Conservation (phyloP, 805 yeast species). For the Candida germanica region DNA sequence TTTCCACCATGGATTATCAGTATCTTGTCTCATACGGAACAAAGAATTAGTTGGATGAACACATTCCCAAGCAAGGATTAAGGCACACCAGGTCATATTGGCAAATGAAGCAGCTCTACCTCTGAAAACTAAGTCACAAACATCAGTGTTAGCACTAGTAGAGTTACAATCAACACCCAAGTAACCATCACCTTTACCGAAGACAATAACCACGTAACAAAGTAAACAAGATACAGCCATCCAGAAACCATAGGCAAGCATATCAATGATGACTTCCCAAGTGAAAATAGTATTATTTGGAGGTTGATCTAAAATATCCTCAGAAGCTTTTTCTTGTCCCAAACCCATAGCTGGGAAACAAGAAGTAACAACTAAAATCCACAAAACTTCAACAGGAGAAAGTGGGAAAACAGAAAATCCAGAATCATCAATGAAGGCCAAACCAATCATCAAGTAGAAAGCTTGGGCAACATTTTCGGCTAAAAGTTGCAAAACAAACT, state of each 20-base stretch:
- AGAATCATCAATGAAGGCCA: slow-evolving; percentile 30
- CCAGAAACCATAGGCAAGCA: slow-evolving; percentile 39
- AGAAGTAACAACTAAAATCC: slow-evolving; percentile 77
- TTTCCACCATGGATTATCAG: slow-evolving; percentile 35
- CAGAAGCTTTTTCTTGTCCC: slow-evolving; percentile 47
- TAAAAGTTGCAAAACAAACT: slow-evolving; percentile 69
- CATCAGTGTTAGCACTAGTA: slow-evolving; percentile 16
- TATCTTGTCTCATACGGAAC: slow-evolving; percentile 35
- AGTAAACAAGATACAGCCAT: slow-evolving; percentile 41
- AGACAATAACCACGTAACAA: slow-evolving; percentile 37
- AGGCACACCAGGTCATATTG: slow-evolving; percentile 41
- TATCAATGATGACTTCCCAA: slow-evolving; percentile 39
- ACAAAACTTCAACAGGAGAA: slow-evolving; percentile 69
- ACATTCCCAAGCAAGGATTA: slow-evolving; percentile 40
- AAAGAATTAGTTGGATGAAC: slow-evolving; percentile 34
- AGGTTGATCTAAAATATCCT: slow-evolving; percentile 35
- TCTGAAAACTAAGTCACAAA: slow-evolving; percentile 32
- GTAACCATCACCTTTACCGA: slow-evolving; percentile 37
- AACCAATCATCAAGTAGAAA: slow-evolving; percentile 49
- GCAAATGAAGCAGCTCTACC: slow-evolving; percentile 40
- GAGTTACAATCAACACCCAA: slow-evolving; percentile 37
- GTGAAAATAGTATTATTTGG: slow-evolving; percentile 39
- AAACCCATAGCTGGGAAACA: slow-evolving; percentile 85
- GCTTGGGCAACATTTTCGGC: slow-evolving; percentile 76
- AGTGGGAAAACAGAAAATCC: slow-evolving; percentile 38